phyloP scores from a whole-genome alignment of 768 basidiomycete genomes.

The Solioccasus polychromus region DNA sequence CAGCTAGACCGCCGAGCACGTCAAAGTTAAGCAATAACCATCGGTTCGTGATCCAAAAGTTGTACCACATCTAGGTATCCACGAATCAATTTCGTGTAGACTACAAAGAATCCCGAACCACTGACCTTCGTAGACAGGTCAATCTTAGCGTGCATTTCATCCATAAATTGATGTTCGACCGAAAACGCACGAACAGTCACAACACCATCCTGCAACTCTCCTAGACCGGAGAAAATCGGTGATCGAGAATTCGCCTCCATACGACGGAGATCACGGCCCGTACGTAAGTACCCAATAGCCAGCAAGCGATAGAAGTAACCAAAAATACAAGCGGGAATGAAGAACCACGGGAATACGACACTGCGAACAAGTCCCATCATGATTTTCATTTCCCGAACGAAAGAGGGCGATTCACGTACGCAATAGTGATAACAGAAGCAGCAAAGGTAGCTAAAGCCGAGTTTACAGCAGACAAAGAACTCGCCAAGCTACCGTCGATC shows the following conservation, averaged over 20 bases:
- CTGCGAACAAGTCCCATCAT: slow-evolving; percentile 34
- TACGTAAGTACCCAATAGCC: slow-evolving; percentile 73
- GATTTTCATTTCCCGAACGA: slow-evolving; percentile 6
- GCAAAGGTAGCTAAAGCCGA: slow-evolving; percentile 74
- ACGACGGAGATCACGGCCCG: slow-evolving; percentile 79
- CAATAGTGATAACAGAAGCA: slow-evolving; percentile 69
- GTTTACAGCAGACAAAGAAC: slow-evolving; percentile 73
- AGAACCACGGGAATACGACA: slow-evolving; percentile 77
- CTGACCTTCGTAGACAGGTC: slow-evolving; percentile 73
- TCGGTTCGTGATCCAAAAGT: slow-evolving; percentile 86
- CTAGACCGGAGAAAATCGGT: slow-evolving; percentile 81
- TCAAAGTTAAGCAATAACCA: slow-evolving; percentile 88
- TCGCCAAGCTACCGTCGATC: slow-evolving; percentile 70
- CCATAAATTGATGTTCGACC: slow-evolving; percentile 73
- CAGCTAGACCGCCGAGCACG: slow-evolving; percentile 65
- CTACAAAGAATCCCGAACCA: not conserved
- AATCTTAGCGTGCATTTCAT: slow-evolving; percentile 68
- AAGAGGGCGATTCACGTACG: slow-evolving; percentile 42
- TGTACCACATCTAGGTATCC: slow-evolving; percentile 65
- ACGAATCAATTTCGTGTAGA: not conserved
- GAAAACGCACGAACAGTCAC: slow-evolving; percentile 94
- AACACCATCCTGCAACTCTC: slow-evolving; percentile 81
- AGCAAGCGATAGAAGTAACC: slow-evolving; percentile 70
- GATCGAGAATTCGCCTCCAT: slow-evolving; percentile 90
- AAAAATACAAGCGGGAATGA: slow-evolving; percentile 72